Base-by-base conservation (phyloP, 2,329 filamentous ascomycete genomes). In the Penicillium sp. region DNA sequence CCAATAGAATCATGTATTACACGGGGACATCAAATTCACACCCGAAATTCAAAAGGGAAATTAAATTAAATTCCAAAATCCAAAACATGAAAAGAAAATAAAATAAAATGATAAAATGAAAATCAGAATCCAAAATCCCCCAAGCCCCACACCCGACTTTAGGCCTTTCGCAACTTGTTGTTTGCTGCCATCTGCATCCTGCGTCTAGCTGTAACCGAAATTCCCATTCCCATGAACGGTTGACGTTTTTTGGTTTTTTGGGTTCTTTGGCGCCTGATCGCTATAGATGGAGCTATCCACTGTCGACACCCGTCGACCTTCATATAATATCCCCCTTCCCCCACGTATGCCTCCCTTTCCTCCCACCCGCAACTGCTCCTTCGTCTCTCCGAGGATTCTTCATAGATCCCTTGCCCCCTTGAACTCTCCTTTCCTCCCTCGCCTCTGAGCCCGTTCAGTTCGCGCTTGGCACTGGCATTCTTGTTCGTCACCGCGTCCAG, bases 131-230 rank as follows among this genome's bases (percentile, higher is more conserved):
- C 43, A 43, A 45, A 35, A 44, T 42, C 47, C 20, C 34, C 31
- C 16, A 23, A 41, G 42, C 49, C 48, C 56, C 59, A 58, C 57
- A 47, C 48, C 44, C 39, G 32, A 50, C 49, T 54, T 51, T 59
- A 57, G 54, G 55, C 52, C 58, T 60, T 46, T 54, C 58, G 49
- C 36, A 48, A 51, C 39, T 41, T 62, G 59, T 62, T 63, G 59
- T 62, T 63, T 63, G 59, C 58, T 60, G 51, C 52, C 47, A 48
- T 58, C 54, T 59, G 57, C 56, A 58, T 60, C 53, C 55, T 57
- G 53, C 53, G 43, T 41, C 42, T 43, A 62, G 59, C 58, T 62
- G 60, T 59, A 57, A 62, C 58, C 58, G 50, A 57, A 62, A 62
- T 58, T 51, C 46, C 33, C 29, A 47, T 31, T 41, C 41, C 47